phyloP scores from a whole-genome alignment of 2,329 filamentous ascomycete genomes.

The Torrubiella hemipterigena region DNA sequence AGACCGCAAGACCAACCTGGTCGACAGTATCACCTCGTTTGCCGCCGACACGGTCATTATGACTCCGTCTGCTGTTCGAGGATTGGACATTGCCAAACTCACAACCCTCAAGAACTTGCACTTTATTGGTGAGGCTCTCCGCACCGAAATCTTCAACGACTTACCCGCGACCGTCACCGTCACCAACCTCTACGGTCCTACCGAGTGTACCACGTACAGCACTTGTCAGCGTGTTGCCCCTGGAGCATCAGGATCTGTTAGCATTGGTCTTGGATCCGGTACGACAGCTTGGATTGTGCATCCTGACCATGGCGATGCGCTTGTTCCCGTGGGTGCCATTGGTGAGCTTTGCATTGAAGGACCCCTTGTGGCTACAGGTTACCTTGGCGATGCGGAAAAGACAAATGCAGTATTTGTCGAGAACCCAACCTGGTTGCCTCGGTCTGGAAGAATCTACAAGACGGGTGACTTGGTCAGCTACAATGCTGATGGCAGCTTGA shows the following conservation, averaged over 20 bases:
- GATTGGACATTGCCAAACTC: conserved; percentile 2
- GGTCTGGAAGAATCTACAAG: conserved; percentile 21
- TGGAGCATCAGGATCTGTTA: background rate
- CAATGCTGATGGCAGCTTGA: conserved; percentile 15
- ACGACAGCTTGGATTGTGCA: conserved; percentile 11
- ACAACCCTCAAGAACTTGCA: conserved; percentile 7
- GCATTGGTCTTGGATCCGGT: conserved; percentile 4
- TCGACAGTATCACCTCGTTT: conserved; percentile 2
- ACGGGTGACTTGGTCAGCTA: conserved; percentile 32
- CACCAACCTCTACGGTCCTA: conserved; percentile 27
- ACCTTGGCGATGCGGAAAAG: conserved; percentile 23
- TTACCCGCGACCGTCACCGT: conserved; percentile 15
- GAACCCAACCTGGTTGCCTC: conserved; percentile 12
- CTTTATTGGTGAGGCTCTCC: conserved; percentile 16
- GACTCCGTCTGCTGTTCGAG: conserved; percentile 7
- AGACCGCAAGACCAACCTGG: conserved; percentile 8
- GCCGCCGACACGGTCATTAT: conserved; percentile 5
- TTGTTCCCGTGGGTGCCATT: conserved; percentile 12
- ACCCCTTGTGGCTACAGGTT: conserved; percentile 34
- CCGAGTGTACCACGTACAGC: conserved; percentile 20
- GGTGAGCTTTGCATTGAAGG: conserved; percentile 24
- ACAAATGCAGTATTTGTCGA: conserved; percentile 18
- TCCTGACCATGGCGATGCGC: conserved; percentile 7
- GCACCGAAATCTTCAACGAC: conserved; percentile 12
- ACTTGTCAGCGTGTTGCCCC: conserved; percentile 1